Evolutionary conservation across 208 protist species (phyloP), one percentile per base, ranked within the genome.

Genomic region (Angomonas desouzai): DNA sequence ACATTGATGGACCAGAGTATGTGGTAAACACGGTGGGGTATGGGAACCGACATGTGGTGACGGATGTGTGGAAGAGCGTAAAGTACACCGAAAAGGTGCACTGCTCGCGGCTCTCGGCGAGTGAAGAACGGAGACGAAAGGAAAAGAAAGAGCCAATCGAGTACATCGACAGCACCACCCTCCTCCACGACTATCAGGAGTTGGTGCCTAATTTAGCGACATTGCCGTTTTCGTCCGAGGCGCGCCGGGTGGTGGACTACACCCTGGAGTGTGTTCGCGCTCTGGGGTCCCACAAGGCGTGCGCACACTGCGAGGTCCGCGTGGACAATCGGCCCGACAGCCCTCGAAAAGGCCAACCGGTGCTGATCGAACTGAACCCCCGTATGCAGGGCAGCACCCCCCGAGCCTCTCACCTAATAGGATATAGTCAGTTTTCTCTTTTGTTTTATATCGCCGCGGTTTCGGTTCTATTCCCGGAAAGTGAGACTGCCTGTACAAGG

Each of bases 361-460:
- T 95, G 30, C 66, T 95, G 48, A 93, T 95, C 81, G 89, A 95
- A 66, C 79, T 95, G 34, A 95, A 95, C 56, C 81, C 89, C 13
- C 76, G 89, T 48, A 78, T 91, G 71, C 84, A 91, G 40, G 89
- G 89, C 23, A 84, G 89, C 56, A 71, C 66, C 28, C 89, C 89
- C 16, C 85, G 89, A 32, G 69, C 76, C 27, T 87, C 76, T 10
- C 57, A 78, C 20, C 68, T 93, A 22, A 75, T 95, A 7, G 84
- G 86, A 25, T 95, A 95, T 68, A 75, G 88, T 60, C 86, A 93
- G 66, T 83, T 83, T 60, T 85, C 72, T 10, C 67, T 95, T 6
- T 64, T 93, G 30, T 66, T 83, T 29, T 95, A 92, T 73, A 72
- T 92, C 23, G 67, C 72, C 36, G 66, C 76, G 25, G 74, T 71